phyloP scores from a whole-genome alignment of 257 asterid genomes.

The Solanum stenotomum region DNA sequence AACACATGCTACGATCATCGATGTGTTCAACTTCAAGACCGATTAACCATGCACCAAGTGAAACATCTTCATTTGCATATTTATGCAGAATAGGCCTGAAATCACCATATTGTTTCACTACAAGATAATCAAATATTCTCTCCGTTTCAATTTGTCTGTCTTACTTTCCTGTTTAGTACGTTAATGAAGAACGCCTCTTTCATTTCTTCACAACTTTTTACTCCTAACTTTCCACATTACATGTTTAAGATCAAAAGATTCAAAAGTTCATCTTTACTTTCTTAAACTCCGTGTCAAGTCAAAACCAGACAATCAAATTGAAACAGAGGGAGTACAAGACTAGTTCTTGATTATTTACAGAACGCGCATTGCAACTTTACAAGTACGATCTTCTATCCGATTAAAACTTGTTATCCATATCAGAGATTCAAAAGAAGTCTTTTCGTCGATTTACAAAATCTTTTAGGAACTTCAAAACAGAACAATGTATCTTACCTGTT shows the following conservation, averaged over 20 bases:
- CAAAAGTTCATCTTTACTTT: neutral
- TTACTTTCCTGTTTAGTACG: neutral
- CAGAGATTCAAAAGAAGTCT: neutral
- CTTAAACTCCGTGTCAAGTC: neutral
- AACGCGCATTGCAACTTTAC: neutral
- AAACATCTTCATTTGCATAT: conserved; percentile 57
- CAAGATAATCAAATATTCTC: neutral
- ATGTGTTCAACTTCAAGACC: conserved; percentile 55
- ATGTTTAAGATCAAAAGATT: neutral
- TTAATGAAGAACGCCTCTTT: neutral
- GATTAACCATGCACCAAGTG: conserved; percentile 52
- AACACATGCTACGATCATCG: conserved; percentile 46
- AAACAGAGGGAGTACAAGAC: neutral
- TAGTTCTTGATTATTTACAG: neutral
- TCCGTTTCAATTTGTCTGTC: neutral
- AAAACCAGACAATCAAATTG: neutral
- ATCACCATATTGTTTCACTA: neutral
- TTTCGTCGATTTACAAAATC: neutral
- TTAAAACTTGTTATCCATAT: neutral
- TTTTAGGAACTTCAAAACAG: neutral
- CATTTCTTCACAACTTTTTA: neutral
- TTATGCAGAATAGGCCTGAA: conserved; percentile 48
- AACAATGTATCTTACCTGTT: conserved; percentile 29
- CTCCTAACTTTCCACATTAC: too few relatives aligned
- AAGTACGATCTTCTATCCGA: neutral